Evolutionary conservation across 2,329 filamentous ascomycete species (phyloP), one percentile per base, ranked within the genome.

Genomic region (Pseudocercospora fijiensis): DNA sequence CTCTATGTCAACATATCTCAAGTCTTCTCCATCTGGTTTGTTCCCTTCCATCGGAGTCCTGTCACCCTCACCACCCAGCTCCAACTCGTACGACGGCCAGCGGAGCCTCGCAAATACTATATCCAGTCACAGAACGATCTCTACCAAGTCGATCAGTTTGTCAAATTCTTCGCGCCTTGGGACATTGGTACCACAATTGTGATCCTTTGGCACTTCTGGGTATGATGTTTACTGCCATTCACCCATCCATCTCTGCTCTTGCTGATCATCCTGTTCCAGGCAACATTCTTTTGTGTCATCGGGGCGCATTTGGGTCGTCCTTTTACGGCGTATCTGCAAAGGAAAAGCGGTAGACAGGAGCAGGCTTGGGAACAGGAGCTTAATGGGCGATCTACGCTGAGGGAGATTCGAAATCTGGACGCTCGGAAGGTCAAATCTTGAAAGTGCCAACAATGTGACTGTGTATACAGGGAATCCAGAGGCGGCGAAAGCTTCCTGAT

Each of bases 81-180:
- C 11, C 69, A 73, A 28, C 71, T 77, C 55, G 30, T 69, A 58
- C 63, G 58, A 10, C 62, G 58, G 16, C 60, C 65, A 22, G 22
- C 60, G 24, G 49, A 26, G 24, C 53, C 61, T 11, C 47, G 71
- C 22, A 83, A 82, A 63, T 95, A 92, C 78, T 90, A 88, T 74
- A 93, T 96, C 67, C 76, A 81, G 6, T 84, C 82, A 18, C 92
- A 96, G 74, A 88, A 96, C 68, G 92, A 96, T 73, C 78, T 93
- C 7, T 96, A 96, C 73, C 90, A 94, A 71, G 82, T 86, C 0
- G 88, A 87, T 56, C 89, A 96, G 69, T 88, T 88, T 66, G 79
- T 94, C 65, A 88, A 88, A 70, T 95, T 96, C 73, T 70, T 93
- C 18, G 71, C 84, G 16, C 86, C 89, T 9, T 84, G 81, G 10